These are phyloP conservation scores for Metschnikowia amazonensis DNA, from an alignment of 805 yeast species.

Conservation along the genomic window DNA sequence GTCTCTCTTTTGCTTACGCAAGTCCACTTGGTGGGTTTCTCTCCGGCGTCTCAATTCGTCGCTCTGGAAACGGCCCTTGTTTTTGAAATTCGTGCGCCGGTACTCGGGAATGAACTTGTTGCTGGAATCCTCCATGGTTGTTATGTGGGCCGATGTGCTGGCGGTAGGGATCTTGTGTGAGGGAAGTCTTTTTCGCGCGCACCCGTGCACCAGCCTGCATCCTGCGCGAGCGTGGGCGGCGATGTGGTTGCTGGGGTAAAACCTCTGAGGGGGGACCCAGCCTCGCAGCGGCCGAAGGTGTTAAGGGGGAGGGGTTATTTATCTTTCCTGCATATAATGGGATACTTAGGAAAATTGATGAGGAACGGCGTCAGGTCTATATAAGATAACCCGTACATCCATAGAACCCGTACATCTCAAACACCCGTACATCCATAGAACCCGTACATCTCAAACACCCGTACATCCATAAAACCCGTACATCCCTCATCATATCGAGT, in stretches of 20 bases:
- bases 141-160: constrained; percentile 2
- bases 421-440: no score
- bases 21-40: constrained; percentile 94
- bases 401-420: no score
- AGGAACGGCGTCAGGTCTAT: no score
- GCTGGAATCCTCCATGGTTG: constrained; percentile 69
- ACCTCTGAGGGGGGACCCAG: no score
- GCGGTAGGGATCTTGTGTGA: constrained; percentile 1
- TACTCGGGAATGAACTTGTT: constrained; percentile 92
- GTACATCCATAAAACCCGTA: no score
- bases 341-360: no score
- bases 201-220: background rate
- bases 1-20: constrained; percentile 94
- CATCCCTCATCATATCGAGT: no score
- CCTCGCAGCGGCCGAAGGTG: no score
- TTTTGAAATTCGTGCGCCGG: constrained; percentile 93
- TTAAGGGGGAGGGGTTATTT: no score
- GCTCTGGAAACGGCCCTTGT: constrained; percentile 87
- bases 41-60: constrained; percentile 98
- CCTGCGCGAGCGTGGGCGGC: background rate
- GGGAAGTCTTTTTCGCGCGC: constrained; percentile 1
- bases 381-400: no score
- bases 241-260: background rate
- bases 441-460: no score
- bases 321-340: no score